Evolutionary conservation across 1,284 basidiomycete species (phyloP).

Genomic region (Microbotryomycetes sp.): DNA sequence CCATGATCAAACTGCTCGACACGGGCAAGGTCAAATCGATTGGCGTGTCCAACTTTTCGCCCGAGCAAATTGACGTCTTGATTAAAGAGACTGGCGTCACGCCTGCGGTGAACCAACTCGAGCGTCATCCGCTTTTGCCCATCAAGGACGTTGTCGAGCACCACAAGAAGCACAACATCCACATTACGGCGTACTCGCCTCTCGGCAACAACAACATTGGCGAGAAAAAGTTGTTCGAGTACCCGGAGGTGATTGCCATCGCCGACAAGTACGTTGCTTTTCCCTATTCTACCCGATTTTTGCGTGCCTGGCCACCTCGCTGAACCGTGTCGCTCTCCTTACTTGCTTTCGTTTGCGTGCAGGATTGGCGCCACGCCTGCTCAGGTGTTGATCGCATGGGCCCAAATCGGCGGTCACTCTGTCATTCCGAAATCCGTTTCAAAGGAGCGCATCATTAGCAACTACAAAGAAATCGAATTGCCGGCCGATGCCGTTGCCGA

Average conservation of each 20-base stretch:
- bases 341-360: too few species aligned
- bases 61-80: conserved; percentile 28
- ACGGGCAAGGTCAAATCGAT: conserved; percentile 31
- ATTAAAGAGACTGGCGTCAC: conserved; percentile 28
- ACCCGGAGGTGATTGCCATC: conserved; percentile 38
- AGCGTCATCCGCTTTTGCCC: conserved; percentile 26
- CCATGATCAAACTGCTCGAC: conserved; percentile 56
- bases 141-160: conserved; percentile 30
- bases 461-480: conserved; percentile 40
- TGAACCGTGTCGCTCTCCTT: neutral
- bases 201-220: conserved; percentile 40
- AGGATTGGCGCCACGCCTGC: conserved; percentile 35
- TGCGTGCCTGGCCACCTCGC: neutral
- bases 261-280: conserved; percentile 37
- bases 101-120: conserved; percentile 33
- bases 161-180: conserved; percentile 31
- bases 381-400: conserved; percentile 44
- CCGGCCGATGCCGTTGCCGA: conserved; percentile 37
- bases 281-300: conserved; percentile 24
- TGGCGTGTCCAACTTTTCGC: conserved; percentile 34
- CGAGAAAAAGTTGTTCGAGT: conserved; percentile 22
- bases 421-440: conserved; percentile 44
- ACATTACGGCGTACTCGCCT: conserved; percentile 43
- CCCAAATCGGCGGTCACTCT: conserved; percentile 39
- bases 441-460: conserved; percentile 38